Evolutionary conservation across 2,329 filamentous ascomycete species (phyloP).

Genomic region (Pseudogymnoascus sp.): DNA sequence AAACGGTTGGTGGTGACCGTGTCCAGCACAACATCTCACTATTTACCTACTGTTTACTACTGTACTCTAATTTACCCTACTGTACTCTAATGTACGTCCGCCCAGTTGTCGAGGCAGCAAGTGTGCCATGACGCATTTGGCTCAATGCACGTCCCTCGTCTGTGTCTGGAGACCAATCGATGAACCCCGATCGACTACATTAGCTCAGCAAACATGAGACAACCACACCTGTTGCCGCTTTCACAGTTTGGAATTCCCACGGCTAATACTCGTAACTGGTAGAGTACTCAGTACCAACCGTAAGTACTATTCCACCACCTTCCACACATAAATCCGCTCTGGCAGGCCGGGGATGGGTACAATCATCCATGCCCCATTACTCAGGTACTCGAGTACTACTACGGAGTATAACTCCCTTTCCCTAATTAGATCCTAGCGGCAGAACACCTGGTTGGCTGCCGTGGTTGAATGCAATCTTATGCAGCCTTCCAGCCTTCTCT

Average conservation of each 20-base stretch:
- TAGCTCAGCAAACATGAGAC: constrained; percentile 1
- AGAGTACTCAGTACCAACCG: no score
- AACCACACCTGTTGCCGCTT: not conserved
- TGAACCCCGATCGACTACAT: not conserved
- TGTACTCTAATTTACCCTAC: not conserved
- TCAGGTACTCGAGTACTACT: no score
- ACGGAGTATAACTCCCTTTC: no score
- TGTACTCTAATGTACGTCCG: not conserved
- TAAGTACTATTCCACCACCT: not conserved
- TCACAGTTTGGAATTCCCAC: not conserved
- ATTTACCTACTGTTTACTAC: not conserved
- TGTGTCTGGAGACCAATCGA: not conserved
- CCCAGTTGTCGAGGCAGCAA: not conserved
- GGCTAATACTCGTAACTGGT: no score
- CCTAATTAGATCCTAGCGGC: not conserved
- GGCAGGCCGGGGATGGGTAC: not conserved
- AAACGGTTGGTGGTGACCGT: constrained; percentile 4
- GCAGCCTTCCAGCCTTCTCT: not conserved
- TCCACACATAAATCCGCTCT: not conserved
- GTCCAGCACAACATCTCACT: not conserved
- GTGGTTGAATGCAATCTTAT: not conserved
- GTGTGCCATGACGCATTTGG: not conserved
- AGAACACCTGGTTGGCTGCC: not conserved
- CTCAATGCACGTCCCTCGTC: not conserved
- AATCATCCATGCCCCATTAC: not conserved